Evolutionary conservation across 805 yeast species (phyloP), one percentile per base, ranked within the genome.

Genomic region (Candida peoriensis): DNA sequence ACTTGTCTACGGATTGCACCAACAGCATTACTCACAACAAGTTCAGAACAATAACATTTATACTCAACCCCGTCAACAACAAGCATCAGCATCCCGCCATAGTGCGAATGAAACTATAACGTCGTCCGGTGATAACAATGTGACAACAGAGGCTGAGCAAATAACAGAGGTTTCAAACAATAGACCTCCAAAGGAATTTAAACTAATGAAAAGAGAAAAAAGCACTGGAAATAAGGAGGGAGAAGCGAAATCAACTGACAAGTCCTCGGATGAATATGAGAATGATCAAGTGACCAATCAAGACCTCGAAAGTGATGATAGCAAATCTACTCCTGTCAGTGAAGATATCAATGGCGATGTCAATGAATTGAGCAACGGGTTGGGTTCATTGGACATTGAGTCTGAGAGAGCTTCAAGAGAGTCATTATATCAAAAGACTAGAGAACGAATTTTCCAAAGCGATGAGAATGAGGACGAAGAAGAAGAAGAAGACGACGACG

Each of bases 321-420:
- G n/a, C n/a, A n/a, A n/a, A n/a, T n/a, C n/a, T n/a, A n/a, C n/a
- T n/a, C n/a, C n/a, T n/a, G n/a, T n/a, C n/a, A n/a, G n/a, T n/a
- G n/a, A n/a, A n/a, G n/a, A n/a, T n/a, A n/a, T n/a, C n/a, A n/a
- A n/a, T n/a, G n/a, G n/a, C n/a, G n/a, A n/a, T n/a, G n/a, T n/a
- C n/a, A n/a, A n/a, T n/a, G n/a, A n/a, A n/a, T n/a, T n/a, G n/a
- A n/a, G n/a, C n/a, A n/a, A n/a, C n/a, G n/a, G n/a, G n/a, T n/a
- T 27, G 12, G 34, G 32, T 18, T 24, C 43, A 1, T 33, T 18
- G 10, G 44, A 45, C 11, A 44, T 63, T 8, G 68, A 61, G 34
- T 43, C 47, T 6, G 64, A 60, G 27, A 49, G 66, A 22, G 57
- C 66, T 8, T 54, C 65, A 4, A 65, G 65, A 39, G 75, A 70